Percentiles rank a stretch among this genome's conserved stretches.
Conservation (phyloP, 2,329 filamentous ascomycete species). For the Cladosporium velox region DNA sequence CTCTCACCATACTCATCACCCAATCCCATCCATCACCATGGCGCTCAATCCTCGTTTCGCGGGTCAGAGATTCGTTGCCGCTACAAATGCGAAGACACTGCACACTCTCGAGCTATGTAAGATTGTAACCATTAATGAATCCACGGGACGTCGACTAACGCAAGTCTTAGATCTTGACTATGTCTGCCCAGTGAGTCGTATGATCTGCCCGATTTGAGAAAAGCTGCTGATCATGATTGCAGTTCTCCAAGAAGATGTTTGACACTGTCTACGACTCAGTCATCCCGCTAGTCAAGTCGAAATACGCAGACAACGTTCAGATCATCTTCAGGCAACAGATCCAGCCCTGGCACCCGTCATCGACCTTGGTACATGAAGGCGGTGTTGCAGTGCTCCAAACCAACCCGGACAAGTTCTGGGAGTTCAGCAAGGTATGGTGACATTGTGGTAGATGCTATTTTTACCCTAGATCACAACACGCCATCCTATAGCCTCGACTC, state of each 20-base stretch:
- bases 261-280: slow-evolving; percentile 70
- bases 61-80: slow-evolving; percentile 65
- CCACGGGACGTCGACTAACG: not conserved
- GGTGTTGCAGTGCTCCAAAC: slow-evolving; percentile 75
- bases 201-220: not conserved
- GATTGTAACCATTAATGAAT: slow-evolving; percentile 17
- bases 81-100: slow-evolving; percentile 44
- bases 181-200: slow-evolving; percentile 66
- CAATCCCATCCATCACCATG: slow-evolving; percentile 52
- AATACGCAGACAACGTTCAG: slow-evolving; percentile 63
- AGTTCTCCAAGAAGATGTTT: slow-evolving; percentile 72
- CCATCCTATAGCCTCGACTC: too few species aligned
- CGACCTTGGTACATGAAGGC: slow-evolving; percentile 70
- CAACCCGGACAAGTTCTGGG: slow-evolving; percentile 73
- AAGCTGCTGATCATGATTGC: not conserved
- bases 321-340: slow-evolving; percentile 89
- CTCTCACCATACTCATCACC: not conserved
- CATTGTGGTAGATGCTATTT: too few species aligned
- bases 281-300: slow-evolving; percentile 63
- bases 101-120: slow-evolving; percentile 58
- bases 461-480: too few species aligned
- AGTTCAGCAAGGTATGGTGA: slow-evolving; percentile 60
- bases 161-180: slow-evolving; percentile 71
- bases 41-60: slow-evolving; percentile 76
- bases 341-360: slow-evolving; percentile 81